Conservation (phyloP, 768 basidiomycete species). For the Lentinula sp. region DNA sequence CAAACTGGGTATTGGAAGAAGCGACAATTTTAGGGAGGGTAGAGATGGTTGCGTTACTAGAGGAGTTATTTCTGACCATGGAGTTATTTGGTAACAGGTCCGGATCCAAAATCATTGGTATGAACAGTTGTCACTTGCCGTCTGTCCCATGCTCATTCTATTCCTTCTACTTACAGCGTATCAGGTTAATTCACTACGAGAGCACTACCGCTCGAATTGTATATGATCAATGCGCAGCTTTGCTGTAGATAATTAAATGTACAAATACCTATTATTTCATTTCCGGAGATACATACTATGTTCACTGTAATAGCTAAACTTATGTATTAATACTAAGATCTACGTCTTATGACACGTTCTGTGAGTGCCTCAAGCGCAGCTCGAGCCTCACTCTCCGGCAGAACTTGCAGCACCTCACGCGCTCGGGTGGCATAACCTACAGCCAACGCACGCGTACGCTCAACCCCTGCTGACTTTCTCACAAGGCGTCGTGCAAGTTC, state of each 20-base stretch:
- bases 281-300: not conserved
- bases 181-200: not conserved
- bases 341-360: conserved; percentile 62
- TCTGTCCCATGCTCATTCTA: not conserved
- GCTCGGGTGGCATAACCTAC: conserved; percentile 75
- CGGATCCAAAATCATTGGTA: not conserved
- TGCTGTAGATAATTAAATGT: not conserved
- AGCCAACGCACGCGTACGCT: conserved; percentile 77
- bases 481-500: conserved; percentile 75
- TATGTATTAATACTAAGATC: conserved; percentile 19
- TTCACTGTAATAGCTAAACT: not conserved
- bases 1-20: not conserved
- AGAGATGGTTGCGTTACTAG: not conserved
- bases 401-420: conserved; percentile 54
- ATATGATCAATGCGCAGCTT: not conserved
- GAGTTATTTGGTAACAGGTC: not conserved
- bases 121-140: not conserved
- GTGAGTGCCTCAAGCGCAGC: conserved; percentile 69
- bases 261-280: not conserved
- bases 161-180: not conserved
- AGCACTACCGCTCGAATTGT: not conserved
- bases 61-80: not conserved
- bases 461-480: conserved; percentile 70
- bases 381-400: conserved; percentile 85
- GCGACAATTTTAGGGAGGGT: not conserved